Conservation (phyloP, 306 rosid genomes). For the Quercus agrifolia region DNA sequence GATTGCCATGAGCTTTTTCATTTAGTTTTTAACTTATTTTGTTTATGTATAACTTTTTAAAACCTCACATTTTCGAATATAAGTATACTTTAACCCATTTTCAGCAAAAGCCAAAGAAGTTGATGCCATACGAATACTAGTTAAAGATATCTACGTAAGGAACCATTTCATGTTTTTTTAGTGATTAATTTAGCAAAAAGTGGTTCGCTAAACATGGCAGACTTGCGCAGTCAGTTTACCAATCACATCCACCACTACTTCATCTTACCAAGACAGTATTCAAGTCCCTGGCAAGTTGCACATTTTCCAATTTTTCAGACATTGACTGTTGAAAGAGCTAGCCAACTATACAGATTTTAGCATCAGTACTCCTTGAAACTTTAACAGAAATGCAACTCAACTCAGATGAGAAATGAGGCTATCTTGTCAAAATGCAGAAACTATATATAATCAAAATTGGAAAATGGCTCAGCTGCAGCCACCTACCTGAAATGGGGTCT, state of each 20-base stretch:
- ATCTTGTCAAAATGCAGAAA: not conserved
- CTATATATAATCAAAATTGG: not conserved
- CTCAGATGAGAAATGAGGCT: not conserved
- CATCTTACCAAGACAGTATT: not conserved
- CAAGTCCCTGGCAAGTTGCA: not conserved
- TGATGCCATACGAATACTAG: not conserved
- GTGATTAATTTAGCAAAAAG: not conserved
- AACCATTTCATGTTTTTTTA: not conserved
- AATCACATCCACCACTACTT: not conserved
- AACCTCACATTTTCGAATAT: too few species aligned
- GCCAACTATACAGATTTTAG: not conserved
- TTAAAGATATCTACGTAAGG: not conserved
- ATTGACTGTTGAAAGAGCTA: not conserved
- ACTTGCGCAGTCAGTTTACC: not conserved
- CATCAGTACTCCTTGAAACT: not conserved
- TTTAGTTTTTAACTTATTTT: too few species aligned
- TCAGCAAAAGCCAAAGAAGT: too few species aligned
- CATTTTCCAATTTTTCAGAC: not conserved
- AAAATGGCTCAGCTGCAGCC: slow-evolving; percentile 16
- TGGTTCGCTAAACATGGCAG: not conserved
- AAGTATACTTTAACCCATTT: too few species aligned
- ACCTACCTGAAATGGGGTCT: slow-evolving; percentile 89
- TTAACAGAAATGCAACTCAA: not conserved
- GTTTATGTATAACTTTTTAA: too few species aligned
- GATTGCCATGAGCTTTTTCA: too few species aligned